phyloP scores from a whole-genome alignment of 2,329 filamentous ascomycete species.

The Aspergillus tamarii region DNA sequence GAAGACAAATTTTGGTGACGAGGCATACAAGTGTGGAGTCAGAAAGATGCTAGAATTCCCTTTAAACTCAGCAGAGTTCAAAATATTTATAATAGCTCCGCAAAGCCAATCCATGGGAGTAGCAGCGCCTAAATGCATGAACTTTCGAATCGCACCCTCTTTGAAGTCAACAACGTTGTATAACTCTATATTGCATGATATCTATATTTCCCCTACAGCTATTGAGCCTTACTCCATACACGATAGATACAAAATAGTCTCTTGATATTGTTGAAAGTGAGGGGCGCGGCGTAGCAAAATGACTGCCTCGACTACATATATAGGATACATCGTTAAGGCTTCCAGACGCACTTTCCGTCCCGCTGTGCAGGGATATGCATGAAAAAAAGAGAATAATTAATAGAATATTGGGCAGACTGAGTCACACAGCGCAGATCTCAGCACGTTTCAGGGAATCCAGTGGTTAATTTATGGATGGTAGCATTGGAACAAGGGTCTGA shows the following conservation, averaged over 20 bases:
- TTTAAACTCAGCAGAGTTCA: no score
- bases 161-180: no score
- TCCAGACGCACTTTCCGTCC: neutral
- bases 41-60: neutral
- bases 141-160: no score
- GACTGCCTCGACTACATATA: neutral
- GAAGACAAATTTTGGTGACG: neutral
- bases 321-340: neutral
- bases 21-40: neutral
- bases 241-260: no score
- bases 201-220: no score
- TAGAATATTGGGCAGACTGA: neutral
- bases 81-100: no score
- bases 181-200: no score
- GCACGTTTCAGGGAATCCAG: neutral
- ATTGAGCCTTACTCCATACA: no score
- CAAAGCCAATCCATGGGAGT: no score
- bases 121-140: no score
- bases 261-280: no score
- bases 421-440: neutral
- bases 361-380: neutral
- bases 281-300: neutral
- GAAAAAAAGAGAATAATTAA: neutral
- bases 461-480: neutral
- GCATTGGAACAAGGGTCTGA: neutral